Evolutionary conservation across 139 green algal species (phyloP).

Genomic region (Tetratostichococcus sp.): DNA sequence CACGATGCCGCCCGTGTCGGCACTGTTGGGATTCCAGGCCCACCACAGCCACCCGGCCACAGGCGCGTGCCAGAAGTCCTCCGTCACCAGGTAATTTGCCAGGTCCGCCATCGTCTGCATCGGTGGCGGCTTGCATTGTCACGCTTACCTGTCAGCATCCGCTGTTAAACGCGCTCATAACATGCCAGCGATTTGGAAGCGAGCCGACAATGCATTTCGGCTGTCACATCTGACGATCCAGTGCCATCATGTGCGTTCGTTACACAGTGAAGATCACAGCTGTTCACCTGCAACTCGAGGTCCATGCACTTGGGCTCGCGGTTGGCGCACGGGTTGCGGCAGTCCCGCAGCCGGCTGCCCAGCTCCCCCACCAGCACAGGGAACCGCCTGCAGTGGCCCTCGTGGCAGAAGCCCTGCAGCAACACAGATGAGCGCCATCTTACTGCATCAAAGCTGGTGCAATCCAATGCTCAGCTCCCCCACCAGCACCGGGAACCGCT

Average conservation of each 20-base stretch:
- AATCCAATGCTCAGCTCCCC: too few species aligned
- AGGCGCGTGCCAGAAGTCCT: neutral
- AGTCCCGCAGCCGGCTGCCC: slow-evolving; percentile 22
- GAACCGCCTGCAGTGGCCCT: slow-evolving; percentile 16
- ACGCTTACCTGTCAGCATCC: too few species aligned
- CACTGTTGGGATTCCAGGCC: slow-evolving; percentile 46
- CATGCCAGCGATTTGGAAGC: too few species aligned
- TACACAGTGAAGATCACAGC: too few species aligned
- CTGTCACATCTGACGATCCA: too few species aligned
- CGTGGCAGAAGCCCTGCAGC: slow-evolving; percentile 12
- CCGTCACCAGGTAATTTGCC: neutral
- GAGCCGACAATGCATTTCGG: too few species aligned
- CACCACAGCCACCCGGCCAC: slow-evolving; percentile 20
- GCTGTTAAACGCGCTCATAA: too few species aligned
- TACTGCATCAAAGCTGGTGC: too few species aligned
- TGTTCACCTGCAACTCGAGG: neutral
- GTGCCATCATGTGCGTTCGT: too few species aligned
- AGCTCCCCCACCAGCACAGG: slow-evolving; percentile 38
- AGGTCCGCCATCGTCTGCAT: neutral
- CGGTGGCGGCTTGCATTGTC: too few species aligned
- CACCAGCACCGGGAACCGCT: too few species aligned
- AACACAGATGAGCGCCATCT: too few species aligned
- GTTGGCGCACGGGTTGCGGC: neutral
- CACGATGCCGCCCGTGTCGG: slow-evolving; percentile 42
- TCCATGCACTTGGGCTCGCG: neutral